Conservation (phyloP, 352 stramenopile species). For the Phytophthora brassicae region DNA sequence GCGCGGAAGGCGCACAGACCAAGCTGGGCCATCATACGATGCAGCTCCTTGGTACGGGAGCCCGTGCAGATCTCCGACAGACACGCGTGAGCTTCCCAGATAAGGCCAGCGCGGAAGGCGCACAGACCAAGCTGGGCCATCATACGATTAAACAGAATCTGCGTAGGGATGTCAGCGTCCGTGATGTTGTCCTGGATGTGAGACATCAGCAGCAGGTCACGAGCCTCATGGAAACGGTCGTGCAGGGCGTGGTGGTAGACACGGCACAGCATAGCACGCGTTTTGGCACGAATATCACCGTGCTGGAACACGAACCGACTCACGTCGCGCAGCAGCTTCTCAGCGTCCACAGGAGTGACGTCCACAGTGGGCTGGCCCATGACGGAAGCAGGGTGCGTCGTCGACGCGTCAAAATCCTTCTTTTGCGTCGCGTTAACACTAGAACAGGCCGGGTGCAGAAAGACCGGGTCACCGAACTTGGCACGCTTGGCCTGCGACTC, state of each 20-base stretch:
- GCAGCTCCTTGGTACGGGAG: conserved; percentile 92
- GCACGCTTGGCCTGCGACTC: conserved; percentile 80
- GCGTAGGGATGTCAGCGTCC: conserved; percentile 91
- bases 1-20: conserved; percentile 96
- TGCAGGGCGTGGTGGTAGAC: conserved; percentile 98
- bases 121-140: conserved; percentile 94
- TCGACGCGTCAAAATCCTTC: conserved; percentile 57
- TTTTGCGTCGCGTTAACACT: conserved; percentile 44
- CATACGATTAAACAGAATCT: conserved; percentile 98
- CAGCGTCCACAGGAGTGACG: conserved; percentile 55
- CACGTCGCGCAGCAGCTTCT: conserved; percentile 88
- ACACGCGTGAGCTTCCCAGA: conserved; percentile 96
- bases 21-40: conserved; percentile 93
- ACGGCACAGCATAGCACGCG: conserved; percentile 97
- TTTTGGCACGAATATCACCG: conserved; percentile 92
- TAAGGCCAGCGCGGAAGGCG: conserved; percentile 95
- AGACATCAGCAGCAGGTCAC: conserved; percentile 98
- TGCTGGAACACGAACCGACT: conserved; percentile 94
- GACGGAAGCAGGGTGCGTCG: conserved; percentile 74
- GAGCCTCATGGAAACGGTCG: conserved; percentile 98
- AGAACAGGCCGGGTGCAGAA: conserved; percentile 89
- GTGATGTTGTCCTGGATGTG: conserved; percentile 97
- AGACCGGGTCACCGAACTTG: conserved; percentile 81
- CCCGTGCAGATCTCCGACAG: conserved; percentile 96
- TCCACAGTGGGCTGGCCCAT: conserved; percentile 73